Percentiles rank a stretch among this genome's conserved stretches.
These are phyloP conservation scores for Fusarium napiforme DNA, from an alignment of 2,329 filamentous ascomycete genomes.

Conservation along the genomic window DNA sequence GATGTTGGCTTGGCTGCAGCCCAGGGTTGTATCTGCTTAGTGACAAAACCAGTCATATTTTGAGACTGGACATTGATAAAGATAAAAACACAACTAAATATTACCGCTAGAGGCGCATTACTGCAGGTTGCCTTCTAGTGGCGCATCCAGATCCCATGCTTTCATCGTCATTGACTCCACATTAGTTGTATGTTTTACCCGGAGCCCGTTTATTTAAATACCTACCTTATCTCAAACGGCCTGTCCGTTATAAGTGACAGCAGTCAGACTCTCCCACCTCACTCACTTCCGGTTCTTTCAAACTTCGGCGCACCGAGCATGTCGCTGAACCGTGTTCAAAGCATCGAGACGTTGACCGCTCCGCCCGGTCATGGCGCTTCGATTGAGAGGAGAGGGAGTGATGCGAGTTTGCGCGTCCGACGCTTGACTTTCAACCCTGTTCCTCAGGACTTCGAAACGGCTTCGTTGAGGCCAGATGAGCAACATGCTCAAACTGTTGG, in stretches of 20 bases:
- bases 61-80: background rate
- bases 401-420: slow-evolving; percentile 59
- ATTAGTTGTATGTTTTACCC: slow-evolving; percentile 1
- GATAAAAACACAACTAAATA: background rate
- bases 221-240: background rate
- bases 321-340: slow-evolving; percentile 64
- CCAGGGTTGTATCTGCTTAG: slow-evolving; percentile 13
- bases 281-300: background rate
- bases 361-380: slow-evolving; percentile 41
- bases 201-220: slow-evolving; percentile 13
- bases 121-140: slow-evolving; percentile 18
- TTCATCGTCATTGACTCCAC: slow-evolving; percentile 33
- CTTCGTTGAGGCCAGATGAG: slow-evolving; percentile 53
- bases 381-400: slow-evolving; percentile 53
- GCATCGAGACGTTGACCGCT: slow-evolving; percentile 61
- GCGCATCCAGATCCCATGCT: slow-evolving; percentile 30
- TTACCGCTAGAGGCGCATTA: slow-evolving; percentile 14
- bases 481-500: slow-evolving; percentile 56
- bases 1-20: slow-evolving; percentile 11
- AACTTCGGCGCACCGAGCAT: slow-evolving; percentile 46
- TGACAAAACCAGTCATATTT: slow-evolving; percentile 28
- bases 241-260: background rate
- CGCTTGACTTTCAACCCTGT: slow-evolving; percentile 66
- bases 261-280: background rate
- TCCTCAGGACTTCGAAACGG: slow-evolving; percentile 62